Evolutionary conservation across 768 basidiomycete genomes (phyloP).

Genomic region (Trametes gibbosa): DNA sequence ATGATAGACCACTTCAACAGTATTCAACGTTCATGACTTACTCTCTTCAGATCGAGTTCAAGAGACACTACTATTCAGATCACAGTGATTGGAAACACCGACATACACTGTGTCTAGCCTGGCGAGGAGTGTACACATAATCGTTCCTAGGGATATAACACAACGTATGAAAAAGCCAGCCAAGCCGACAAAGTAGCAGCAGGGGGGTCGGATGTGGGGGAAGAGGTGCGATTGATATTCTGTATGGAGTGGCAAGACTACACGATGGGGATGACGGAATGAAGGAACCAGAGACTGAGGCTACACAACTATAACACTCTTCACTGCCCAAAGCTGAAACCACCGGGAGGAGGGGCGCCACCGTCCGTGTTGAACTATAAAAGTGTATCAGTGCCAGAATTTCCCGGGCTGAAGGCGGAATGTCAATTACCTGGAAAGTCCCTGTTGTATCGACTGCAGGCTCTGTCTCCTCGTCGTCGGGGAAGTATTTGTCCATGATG

Average conservation of each 20-base stretch:
- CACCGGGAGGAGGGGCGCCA: conserved; percentile 88
- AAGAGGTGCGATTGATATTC: conserved; percentile 15
- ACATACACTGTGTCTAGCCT: conserved; percentile 1
- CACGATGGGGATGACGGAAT: conserved; percentile 15
- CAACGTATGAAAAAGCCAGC: conserved; percentile 3
- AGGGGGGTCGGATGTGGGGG: neutral
- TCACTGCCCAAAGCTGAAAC: conserved; percentile 89
- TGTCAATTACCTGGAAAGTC: conserved; percentile 62
- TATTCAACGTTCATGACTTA: too few relatives aligned
- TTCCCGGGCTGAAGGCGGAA: neutral
- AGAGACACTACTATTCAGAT: neutral
- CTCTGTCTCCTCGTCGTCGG: conserved; percentile 93
- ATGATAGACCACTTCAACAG: too few relatives aligned
- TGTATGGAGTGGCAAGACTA: conserved; percentile 20
- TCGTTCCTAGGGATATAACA: conserved; percentile 12
- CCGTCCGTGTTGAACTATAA: conserved; percentile 79
- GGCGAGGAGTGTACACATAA: conserved; percentile 14
- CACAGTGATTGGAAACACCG: neutral
- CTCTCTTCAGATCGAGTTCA: neutral
- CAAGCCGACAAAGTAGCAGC: neutral
- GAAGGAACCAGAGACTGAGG: conserved; percentile 5
- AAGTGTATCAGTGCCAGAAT: neutral
- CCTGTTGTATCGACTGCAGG: conserved; percentile 74
- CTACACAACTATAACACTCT: conserved; percentile 26
- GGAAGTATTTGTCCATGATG: conserved; percentile 98